These are phyloP conservation scores for Daucus carota DNA, from an alignment of 129 eudicot species.

Conservation along the genomic window DNA sequence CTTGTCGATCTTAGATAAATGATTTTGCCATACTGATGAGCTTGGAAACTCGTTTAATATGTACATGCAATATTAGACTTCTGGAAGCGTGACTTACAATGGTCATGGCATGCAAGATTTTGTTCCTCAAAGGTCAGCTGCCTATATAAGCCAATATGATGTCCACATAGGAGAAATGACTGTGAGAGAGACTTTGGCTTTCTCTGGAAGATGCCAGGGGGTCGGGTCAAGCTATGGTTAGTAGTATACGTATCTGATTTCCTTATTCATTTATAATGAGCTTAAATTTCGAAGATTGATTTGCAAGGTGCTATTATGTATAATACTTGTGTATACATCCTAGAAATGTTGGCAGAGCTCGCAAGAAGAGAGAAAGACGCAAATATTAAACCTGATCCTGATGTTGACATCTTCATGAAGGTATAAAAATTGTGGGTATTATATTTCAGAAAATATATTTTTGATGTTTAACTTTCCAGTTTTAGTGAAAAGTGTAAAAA, in stretches of 20 bases:
- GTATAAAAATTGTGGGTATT: too few species aligned
- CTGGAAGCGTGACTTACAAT: slow-evolving; percentile 16
- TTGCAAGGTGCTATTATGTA: neutral
- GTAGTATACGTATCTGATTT: neutral
- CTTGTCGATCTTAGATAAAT: neutral
- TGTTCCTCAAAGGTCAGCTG: slow-evolving; percentile 16
- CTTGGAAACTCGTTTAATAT: neutral
- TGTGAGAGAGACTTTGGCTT: slow-evolving; percentile 15
- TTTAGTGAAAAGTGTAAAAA: too few species aligned
- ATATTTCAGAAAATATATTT: too few species aligned
- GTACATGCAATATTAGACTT: neutral
- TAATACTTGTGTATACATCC: neutral
- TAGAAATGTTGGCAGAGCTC: slow-evolving; percentile 73
- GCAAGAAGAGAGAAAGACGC: slow-evolving; percentile 82
- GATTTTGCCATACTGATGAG: neutral
- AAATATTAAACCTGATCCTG: slow-evolving; percentile 71
- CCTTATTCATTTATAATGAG: neutral
- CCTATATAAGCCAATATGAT: slow-evolving; percentile 15
- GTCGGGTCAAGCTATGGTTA: slow-evolving; percentile 18
- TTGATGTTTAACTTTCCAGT: too few species aligned
- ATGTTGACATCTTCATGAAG: slow-evolving; percentile 80
- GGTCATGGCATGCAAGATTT: slow-evolving; percentile 16
- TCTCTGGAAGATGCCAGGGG: slow-evolving; percentile 22
- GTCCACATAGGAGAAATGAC: slow-evolving; percentile 18
- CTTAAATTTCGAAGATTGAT: neutral